A percentile compares a stretch with the other conserved stretches of the same genome.
These are phyloP conservation scores for Selaginella moellendorffii DNA, from an alignment of 75 land plant species.

Conservation along the genomic window DNA sequence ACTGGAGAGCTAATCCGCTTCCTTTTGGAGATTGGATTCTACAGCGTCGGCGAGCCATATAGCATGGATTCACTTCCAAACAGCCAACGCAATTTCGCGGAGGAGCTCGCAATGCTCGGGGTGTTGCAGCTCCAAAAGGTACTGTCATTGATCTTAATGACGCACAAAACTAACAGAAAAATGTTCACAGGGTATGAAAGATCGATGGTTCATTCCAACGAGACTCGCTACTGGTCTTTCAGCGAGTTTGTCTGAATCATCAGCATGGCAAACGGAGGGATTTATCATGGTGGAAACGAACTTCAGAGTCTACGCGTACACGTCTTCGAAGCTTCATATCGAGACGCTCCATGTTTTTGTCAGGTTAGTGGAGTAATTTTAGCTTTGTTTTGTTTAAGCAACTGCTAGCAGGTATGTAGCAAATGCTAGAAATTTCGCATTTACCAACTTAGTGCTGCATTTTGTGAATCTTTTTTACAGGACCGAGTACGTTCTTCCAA, in stretches of 20 bases:
- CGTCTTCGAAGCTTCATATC: constrained; percentile 76
- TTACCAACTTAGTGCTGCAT: neutral
- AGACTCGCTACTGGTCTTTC: constrained; percentile 85
- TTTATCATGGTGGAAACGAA: constrained; percentile 95
- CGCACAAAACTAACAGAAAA: neutral
- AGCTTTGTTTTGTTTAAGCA: neutral
- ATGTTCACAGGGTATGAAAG: constrained; percentile 71
- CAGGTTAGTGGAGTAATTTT: constrained; percentile 29
- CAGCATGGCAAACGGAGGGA: constrained; percentile 65
- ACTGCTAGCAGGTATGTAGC: neutral
- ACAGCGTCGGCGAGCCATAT: constrained; percentile 53
- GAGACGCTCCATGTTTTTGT: constrained; percentile 79
- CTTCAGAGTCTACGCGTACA: constrained; percentile 86
- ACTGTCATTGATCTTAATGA: no score
- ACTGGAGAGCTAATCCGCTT: constrained; percentile 78
- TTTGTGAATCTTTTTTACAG: constrained; percentile 23
- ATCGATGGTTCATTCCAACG: constrained; percentile 94
- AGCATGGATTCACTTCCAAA: neutral
- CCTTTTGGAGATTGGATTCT: constrained; percentile 93
- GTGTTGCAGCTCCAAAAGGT: constrained; percentile 86
- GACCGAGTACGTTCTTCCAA: constrained; percentile 91
- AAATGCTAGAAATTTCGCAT: neutral
- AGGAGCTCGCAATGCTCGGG: constrained; percentile 75
- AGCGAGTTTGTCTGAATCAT: constrained; percentile 62
- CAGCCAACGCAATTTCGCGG: constrained; percentile 38